Evolutionary conservation across 1,284 basidiomycete genomes (phyloP), one percentile per base, ranked within the genome.

Genomic region (Apiotrichum sp.): DNA sequence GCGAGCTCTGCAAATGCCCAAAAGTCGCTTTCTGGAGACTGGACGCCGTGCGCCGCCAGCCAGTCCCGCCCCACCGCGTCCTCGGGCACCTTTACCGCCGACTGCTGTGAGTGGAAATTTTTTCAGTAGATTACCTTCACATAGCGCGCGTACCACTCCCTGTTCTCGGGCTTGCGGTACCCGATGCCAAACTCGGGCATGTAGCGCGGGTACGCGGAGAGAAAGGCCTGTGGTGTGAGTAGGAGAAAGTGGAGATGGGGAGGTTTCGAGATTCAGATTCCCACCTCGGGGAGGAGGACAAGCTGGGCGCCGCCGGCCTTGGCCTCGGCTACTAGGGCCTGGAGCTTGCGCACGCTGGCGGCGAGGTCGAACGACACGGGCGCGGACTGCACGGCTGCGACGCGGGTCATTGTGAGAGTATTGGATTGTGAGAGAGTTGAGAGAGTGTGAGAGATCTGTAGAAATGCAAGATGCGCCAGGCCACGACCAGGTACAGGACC

Each of bases 271-370:
- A 22, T 22, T 22, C 22, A 22, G 22, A 13, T 13, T 29, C 35
- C 6, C 22, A 48, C 47, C 68, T 88, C 86, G 3, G 86, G 86
- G 65, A 88, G 86, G 9, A 87, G 82, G 32, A 80, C 83, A 1
- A 87, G 70, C 62, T 84, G 78, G 0, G 81, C 75, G 3, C 76
- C 76, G 60, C 82, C 80, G 32, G 80, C 75, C 58, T 79, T 80
- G 3, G 83, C 83, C 10, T 82, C 68, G n/a, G 68, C 77, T 22
- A 80, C 79, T 13, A 83, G 74, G 3, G 65, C 66, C 53, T 83
- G 80, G 7, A 85, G 78, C 67, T 85, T 86, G 47, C 78, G 69
- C 16, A 86, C 72, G 0, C 84, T 84, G 32, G 78, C 78, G 2
- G 72, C 54, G 8, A 86, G 71, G 54, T 80, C 78, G 67, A 81